Evolutionary conservation across 2,329 filamentous ascomycete species (phyloP).

Genomic region (Cadophora luteo-olivacea): DNA sequence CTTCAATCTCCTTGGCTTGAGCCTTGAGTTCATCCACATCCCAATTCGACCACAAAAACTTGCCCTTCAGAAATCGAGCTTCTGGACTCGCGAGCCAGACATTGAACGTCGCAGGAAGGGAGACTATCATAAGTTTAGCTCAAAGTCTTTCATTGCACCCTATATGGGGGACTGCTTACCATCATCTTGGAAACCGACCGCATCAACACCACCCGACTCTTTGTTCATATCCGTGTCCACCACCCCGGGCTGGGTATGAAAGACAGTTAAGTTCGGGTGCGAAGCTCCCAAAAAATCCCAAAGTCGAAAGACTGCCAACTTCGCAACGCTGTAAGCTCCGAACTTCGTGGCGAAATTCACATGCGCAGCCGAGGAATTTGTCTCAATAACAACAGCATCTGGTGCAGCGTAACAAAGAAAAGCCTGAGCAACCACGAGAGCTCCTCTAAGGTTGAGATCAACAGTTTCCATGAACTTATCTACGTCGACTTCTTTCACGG

Average conservation of each 20-base stretch:
- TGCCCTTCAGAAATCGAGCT: constrained; percentile 53
- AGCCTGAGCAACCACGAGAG: constrained; percentile 44
- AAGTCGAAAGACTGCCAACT: constrained; percentile 43
- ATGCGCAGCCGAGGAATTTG: constrained; percentile 47
- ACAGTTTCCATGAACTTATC: constrained; percentile 46
- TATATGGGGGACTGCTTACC: constrained; percentile 34
- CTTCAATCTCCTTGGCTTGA: constrained; percentile 46
- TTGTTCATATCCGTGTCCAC: constrained; percentile 43
- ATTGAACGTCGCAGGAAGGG: constrained; percentile 35
- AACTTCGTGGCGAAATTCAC: constrained; percentile 40
- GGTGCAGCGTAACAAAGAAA: constrained; percentile 46
- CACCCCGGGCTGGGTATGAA: constrained; percentile 46
- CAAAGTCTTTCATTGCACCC: constrained; percentile 24
- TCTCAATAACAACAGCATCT: constrained; percentile 46
- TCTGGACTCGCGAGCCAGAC: constrained; percentile 46
- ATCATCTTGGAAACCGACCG: constrained; percentile 40
- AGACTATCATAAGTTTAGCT: constrained; percentile 24
- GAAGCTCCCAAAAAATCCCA: constrained; percentile 42
- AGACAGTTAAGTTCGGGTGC: constrained; percentile 42
- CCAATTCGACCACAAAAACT: constrained; percentile 57
- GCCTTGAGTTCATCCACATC: constrained; percentile 57
- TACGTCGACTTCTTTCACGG: constrained; percentile 41
- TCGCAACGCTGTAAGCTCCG: constrained; percentile 41
- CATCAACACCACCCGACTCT: constrained; percentile 36
- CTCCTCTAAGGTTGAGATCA: constrained; percentile 46